Evolutionary conservation across 352 stramenopile genomes (phyloP).

Genomic region (Globisporangium ultimum): DNA sequence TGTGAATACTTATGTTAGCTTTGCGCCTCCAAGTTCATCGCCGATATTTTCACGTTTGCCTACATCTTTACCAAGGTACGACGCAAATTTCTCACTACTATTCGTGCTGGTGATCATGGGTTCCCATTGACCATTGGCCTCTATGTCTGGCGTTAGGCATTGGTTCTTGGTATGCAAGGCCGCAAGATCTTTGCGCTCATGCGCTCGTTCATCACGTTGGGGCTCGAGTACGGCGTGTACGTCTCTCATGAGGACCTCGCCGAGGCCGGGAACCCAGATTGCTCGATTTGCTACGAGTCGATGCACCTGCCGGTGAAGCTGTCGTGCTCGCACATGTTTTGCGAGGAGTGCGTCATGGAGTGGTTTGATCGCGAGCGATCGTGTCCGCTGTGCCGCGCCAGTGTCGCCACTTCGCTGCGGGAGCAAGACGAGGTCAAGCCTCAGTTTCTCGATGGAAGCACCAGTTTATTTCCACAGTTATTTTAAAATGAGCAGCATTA

Average conservation of each 20-base stretch:
- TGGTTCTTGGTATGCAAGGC: slow-evolving; percentile 57
- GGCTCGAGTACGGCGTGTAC: slow-evolving; percentile 68
- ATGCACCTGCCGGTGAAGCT: slow-evolving; percentile 76
- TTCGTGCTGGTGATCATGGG: too few species aligned
- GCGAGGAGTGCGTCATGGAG: slow-evolving; percentile 79
- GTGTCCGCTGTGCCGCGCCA: slow-evolving; percentile 69
- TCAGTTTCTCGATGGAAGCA: slow-evolving; percentile 74
- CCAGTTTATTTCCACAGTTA: slow-evolving; percentile 71
- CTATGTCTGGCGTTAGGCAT: slow-evolving; percentile 23
- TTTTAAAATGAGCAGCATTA: slow-evolving; percentile 7
- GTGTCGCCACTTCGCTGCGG: slow-evolving; percentile 28
- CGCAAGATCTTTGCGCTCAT: slow-evolving; percentile 42
- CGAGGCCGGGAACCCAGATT: slow-evolving; percentile 63
- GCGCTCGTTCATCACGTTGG: slow-evolving; percentile 55
- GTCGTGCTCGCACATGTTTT: slow-evolving; percentile 79
- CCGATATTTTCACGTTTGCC: slow-evolving; percentile 65
- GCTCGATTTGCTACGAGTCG: slow-evolving; percentile 79
- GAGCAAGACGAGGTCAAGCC: slow-evolving; percentile 40
- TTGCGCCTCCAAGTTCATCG: slow-evolving; percentile 69
- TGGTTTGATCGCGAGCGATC: slow-evolving; percentile 85
- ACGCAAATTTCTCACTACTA: not conserved
- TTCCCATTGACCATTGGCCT: not conserved
- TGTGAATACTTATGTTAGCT: slow-evolving; percentile 20
- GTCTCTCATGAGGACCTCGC: slow-evolving; percentile 53
- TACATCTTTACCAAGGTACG: slow-evolving; percentile 78